These are phyloP conservation scores for Colletotrichum cuscutae DNA, from an alignment of 2,329 filamentous ascomycete species.

Conservation along the genomic window DNA sequence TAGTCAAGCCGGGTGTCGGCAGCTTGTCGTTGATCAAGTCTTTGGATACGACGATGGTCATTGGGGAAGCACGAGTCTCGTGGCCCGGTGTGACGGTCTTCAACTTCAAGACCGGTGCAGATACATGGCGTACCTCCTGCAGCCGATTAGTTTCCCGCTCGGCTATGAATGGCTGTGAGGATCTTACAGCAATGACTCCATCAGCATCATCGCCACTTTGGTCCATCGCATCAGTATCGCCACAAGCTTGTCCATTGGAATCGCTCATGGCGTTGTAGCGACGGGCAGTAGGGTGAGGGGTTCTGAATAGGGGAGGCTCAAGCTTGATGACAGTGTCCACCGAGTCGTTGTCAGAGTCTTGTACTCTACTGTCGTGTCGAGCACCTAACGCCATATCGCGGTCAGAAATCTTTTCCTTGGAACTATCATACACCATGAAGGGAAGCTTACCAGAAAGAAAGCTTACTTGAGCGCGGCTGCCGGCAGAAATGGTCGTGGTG, in stretches of 20 bases:
- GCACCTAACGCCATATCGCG: not conserved
- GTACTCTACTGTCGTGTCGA: not conserved
- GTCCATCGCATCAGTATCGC: not conserved
- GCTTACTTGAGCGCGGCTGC: not conserved
- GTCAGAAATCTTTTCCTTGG: not conserved
- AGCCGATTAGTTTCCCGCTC: not conserved
- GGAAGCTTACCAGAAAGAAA: not conserved
- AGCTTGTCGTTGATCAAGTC: not conserved
- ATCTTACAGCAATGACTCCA: not conserved
- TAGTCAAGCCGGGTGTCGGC: not conserved
- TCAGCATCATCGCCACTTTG: not conserved
- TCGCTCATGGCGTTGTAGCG: slow-evolving; percentile 29
- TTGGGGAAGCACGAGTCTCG: not conserved
- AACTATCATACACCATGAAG: not conserved
- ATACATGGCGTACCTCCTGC: slow-evolving; percentile 16
- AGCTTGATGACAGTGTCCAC: slow-evolving; percentile 25
- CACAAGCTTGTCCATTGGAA: slow-evolving; percentile 3
- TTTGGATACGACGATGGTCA: not conserved
- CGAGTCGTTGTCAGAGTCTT: slow-evolving; percentile 16
- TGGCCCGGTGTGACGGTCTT: not conserved
- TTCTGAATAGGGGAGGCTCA: slow-evolving; percentile 15
- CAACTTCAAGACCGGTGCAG: slow-evolving; percentile 8
- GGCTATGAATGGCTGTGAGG: not conserved
- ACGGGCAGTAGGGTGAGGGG: slow-evolving; percentile 4
- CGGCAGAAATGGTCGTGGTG: not conserved